These are phyloP conservation scores for Populus simonii DNA, from an alignment of 345 rosid species.

Conservation along the genomic window DNA sequence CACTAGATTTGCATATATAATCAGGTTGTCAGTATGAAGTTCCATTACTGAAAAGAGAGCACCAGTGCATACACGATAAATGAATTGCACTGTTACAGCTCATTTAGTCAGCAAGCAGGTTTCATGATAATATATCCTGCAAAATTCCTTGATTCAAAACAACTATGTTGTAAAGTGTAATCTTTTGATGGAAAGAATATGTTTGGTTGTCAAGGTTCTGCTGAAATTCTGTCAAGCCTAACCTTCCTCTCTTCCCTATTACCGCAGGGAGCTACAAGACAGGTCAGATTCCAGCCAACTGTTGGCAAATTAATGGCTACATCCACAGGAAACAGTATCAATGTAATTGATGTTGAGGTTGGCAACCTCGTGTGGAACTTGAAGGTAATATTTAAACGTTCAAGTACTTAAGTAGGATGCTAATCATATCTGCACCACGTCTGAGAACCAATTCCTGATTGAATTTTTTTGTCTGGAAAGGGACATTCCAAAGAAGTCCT, in stretches of 20 bases:
- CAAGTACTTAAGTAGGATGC: neutral
- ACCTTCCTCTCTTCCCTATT: neutral
- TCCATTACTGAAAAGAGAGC: neutral
- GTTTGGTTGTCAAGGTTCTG: neutral
- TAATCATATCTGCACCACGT: neutral
- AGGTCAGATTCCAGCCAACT: conserved; percentile 33
- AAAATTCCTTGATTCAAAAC: neutral
- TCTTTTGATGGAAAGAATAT: neutral
- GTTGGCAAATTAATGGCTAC: conserved; percentile 24
- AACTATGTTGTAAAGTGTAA: neutral
- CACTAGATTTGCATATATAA: neutral
- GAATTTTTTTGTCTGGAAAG: conserved; percentile 14
- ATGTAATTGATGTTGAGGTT: conserved; percentile 30
- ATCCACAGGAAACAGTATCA: conserved; percentile 22
- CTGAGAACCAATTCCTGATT: neutral
- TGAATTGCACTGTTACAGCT: neutral
- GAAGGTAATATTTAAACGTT: conserved; percentile 16
- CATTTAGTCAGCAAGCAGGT: neutral
- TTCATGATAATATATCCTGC: neutral
- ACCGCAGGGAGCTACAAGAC: conserved; percentile 28
- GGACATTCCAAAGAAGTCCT: conserved; percentile 30
- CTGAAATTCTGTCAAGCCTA: neutral
- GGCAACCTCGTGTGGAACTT: conserved; percentile 9
- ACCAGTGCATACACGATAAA: no score
- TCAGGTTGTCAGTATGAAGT: neutral